Conservation (phyloP, 164 flowering plant genomes). For the Berberis thunbergii region DNA sequence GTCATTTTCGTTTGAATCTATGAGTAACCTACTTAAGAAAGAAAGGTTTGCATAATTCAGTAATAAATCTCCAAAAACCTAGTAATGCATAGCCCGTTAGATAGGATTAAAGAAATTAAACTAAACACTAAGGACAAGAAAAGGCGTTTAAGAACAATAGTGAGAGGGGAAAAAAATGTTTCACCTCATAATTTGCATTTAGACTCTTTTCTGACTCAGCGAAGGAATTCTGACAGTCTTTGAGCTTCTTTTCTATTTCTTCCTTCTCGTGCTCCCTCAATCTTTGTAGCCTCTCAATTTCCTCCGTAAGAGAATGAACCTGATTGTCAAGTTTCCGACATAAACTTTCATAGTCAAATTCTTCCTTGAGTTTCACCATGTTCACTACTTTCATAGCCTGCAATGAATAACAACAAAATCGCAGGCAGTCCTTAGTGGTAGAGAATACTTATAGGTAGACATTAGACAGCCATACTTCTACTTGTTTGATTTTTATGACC, state of each 20-base stretch:
- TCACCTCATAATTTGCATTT: constrained; percentile 66
- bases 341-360: constrained; percentile 82
- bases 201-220: constrained; percentile 44
- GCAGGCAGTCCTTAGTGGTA: neutral
- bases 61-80: no score
- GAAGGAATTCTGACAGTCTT: constrained; percentile 38
- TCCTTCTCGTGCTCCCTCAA: constrained; percentile 40
- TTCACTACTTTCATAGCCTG: constrained; percentile 93
- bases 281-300: constrained; percentile 62
- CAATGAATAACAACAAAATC: constrained; percentile 9
- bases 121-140: no score
- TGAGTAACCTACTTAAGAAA: no score
- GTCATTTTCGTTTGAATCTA: no score
- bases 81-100: no score
- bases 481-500: no score
- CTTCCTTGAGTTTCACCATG: constrained; percentile 75
- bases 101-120: no score
- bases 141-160: no score
- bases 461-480: no score
- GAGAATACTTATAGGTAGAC: neutral
- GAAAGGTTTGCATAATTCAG: no score
- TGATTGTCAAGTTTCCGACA: constrained; percentile 74
- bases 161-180: no score
- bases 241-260: constrained; percentile 39
- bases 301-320: constrained; percentile 65